Percentiles rank a stretch among this genome's conserved stretches.
phyloP scores from a whole-genome alignment of 148 eudicot genomes.

The Rhododendron henanense region DNA sequence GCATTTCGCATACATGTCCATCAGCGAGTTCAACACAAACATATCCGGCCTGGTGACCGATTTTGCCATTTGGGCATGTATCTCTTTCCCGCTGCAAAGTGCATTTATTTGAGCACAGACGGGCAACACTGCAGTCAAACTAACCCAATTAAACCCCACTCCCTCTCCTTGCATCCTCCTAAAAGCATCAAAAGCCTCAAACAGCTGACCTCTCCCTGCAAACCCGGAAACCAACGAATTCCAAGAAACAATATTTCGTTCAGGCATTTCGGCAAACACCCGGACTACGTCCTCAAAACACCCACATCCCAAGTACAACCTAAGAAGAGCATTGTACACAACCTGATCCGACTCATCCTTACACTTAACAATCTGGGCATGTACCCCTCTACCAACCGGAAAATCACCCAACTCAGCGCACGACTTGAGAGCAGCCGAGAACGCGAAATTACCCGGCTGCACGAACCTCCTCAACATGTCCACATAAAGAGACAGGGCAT shows the following conservation, averaged over 20 bases:
- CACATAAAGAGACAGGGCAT: slow-evolving; percentile 28
- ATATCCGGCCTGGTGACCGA: slow-evolving; percentile 18
- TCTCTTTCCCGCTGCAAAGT: slow-evolving; percentile 33
- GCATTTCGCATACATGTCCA: slow-evolving; percentile 46
- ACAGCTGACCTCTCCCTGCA: slow-evolving; percentile 18
- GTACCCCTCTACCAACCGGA: slow-evolving; percentile 28
- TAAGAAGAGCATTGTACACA: slow-evolving; percentile 32
- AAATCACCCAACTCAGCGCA: slow-evolving; percentile 22
- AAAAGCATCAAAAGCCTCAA: slow-evolving; percentile 32
- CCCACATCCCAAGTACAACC: slow-evolving; percentile 34
- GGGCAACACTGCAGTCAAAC: slow-evolving; percentile 29
- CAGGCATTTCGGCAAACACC: slow-evolving; percentile 44
- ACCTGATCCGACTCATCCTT: slow-evolving; percentile 32
- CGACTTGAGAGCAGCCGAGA: slow-evolving; percentile 32
- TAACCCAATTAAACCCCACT: slow-evolving; percentile 41
- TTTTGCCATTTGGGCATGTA: slow-evolving; percentile 36
- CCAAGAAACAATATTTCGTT: slow-evolving; percentile 37
- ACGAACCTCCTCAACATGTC: slow-evolving; percentile 28
- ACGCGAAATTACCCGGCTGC: slow-evolving; percentile 29
- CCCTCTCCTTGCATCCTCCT: slow-evolving; percentile 34
- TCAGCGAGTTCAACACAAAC: slow-evolving; percentile 30
- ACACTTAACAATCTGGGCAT: slow-evolving; percentile 36
- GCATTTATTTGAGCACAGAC: slow-evolving; percentile 27
- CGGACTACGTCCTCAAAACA: slow-evolving; percentile 26
- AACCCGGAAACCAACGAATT: slow-evolving; percentile 31